Percentiles rank a stretch among this genome's conserved stretches.
Evolutionary conservation across 352 stramenopile genomes (phyloP).

Genomic region (Phytophthora meadii): DNA sequence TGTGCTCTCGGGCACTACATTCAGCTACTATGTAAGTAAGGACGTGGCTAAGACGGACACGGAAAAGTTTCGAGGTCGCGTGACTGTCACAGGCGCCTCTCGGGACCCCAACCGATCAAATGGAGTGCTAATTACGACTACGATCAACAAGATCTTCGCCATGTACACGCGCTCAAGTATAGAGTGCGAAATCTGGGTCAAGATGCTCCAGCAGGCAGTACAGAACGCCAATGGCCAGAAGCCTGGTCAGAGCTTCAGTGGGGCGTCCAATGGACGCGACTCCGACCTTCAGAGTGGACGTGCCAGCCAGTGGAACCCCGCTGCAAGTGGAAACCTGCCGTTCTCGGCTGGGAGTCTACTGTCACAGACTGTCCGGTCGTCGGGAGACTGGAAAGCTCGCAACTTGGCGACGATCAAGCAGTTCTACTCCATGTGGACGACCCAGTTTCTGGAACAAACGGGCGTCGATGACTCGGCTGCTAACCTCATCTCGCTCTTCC

Average conservation of each 20-base stretch:
- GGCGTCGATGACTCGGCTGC: conserved; percentile 59
- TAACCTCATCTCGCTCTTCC: conserved; percentile 80
- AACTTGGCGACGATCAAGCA: conserved; percentile 86
- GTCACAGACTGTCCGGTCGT: conserved; percentile 78
- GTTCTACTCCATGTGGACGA: conserved; percentile 85
- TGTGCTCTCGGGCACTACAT: conserved; percentile 78
- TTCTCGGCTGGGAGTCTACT: conserved; percentile 49
- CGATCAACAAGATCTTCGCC: conserved; percentile 87
- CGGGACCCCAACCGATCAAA: conserved; percentile 71
- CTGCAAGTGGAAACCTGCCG: conserved; percentile 21
- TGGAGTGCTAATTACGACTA: conserved; percentile 85
- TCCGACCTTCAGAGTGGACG: conserved; percentile 56
- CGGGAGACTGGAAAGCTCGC: conserved; percentile 82
- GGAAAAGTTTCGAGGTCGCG: conserved; percentile 84
- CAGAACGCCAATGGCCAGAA: conserved; percentile 58
- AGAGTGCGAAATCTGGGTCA: conserved; percentile 87
- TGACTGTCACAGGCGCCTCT: conserved; percentile 79
- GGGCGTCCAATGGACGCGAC: conserved; percentile 55
- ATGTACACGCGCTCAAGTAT: conserved; percentile 85
- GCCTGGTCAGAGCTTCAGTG: conserved; percentile 61
- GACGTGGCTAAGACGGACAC: conserved; percentile 80
- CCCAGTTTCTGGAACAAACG: conserved; percentile 72
- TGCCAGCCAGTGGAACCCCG: conserved; percentile 41
- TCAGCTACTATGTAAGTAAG: conserved; percentile 87
- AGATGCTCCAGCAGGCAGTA: conserved; percentile 85